Percentiles rank a stretch among this genome's conserved stretches.
Conservation (phyloP, 768 basidiomycete genomes). For the Plicaturopsis crispa region DNA sequence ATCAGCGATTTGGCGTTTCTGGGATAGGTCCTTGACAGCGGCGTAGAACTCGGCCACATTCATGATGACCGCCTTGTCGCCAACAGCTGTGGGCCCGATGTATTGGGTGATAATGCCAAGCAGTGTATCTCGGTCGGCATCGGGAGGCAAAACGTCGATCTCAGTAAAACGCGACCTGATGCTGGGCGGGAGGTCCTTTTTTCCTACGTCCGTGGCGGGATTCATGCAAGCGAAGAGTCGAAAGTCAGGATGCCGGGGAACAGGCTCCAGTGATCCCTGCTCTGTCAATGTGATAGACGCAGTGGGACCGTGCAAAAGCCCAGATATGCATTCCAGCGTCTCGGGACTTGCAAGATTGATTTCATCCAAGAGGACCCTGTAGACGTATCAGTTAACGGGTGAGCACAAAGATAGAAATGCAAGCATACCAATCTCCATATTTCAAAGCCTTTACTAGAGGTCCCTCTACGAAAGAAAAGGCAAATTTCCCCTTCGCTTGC, state of each 20-base stretch:
- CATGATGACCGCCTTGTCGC: slow-evolving; percentile 82
- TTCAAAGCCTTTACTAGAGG: slow-evolving; percentile 88
- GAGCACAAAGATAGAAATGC: slow-evolving; percentile 1
- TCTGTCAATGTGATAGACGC: slow-evolving; percentile 92
- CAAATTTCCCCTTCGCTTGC: slow-evolving; percentile 82
- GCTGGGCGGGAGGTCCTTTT: slow-evolving; percentile 90
- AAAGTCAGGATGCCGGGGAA: slow-evolving; percentile 91
- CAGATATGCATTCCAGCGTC: slow-evolving; percentile 87
- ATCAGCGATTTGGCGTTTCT: slow-evolving; percentile 77
- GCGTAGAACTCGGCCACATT: slow-evolving; percentile 89
- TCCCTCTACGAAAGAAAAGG: slow-evolving; percentile 93
- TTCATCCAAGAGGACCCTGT: slow-evolving; percentile 91
- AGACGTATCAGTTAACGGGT: slow-evolving; percentile 2
- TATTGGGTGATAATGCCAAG: slow-evolving; percentile 84
- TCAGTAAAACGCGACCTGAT: slow-evolving; percentile 93
- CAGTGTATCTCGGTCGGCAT: slow-evolving; percentile 85
- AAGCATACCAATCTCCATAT: slow-evolving; percentile 79
- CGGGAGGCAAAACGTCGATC: slow-evolving; percentile 91
- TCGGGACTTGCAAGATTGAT: slow-evolving; percentile 93
- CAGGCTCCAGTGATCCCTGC: slow-evolving; percentile 82
- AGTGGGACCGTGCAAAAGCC: slow-evolving; percentile 77
- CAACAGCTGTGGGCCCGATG: slow-evolving; percentile 73
- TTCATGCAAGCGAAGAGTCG: slow-evolving; percentile 99
- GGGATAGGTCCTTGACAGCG: slow-evolving; percentile 69
- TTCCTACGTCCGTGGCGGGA: slow-evolving; percentile 96